A percentile compares a stretch with the other conserved stretches of the same genome.
phyloP scores from a whole-genome alignment of 2,329 filamentous ascomycete genomes.

The Incumbomyces lentus region DNA sequence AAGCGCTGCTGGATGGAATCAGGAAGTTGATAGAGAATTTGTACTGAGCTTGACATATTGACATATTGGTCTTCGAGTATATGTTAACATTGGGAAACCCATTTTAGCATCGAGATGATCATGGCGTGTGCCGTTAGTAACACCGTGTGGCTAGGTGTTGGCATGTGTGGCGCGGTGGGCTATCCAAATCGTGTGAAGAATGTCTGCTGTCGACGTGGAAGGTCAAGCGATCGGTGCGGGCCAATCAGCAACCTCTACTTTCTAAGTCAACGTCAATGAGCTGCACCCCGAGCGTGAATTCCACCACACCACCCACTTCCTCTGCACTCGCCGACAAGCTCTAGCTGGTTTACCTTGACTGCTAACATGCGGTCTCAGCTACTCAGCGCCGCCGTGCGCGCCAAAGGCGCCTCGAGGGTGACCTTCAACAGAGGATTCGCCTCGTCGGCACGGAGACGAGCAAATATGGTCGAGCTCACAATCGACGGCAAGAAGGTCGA shows the following conservation, averaged over 20 bases:
- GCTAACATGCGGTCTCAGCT: constrained; percentile 55
- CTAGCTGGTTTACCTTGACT: constrained; percentile 19
- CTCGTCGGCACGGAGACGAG: constrained; percentile 64
- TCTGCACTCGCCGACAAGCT: constrained; percentile 3
- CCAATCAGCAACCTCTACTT: too few species aligned
- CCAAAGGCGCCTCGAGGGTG: constrained; percentile 40
- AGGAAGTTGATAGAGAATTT: constrained; percentile 14
- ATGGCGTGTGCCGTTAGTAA: too few species aligned
- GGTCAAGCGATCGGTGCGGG: too few species aligned
- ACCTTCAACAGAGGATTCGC: constrained; percentile 68
- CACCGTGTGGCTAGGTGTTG: too few species aligned
- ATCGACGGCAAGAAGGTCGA: constrained; percentile 98
- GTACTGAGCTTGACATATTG: constrained; percentile 10
- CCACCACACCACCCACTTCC: not conserved
- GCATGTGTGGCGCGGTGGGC: too few species aligned
- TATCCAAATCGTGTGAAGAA: too few species aligned
- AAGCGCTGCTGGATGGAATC: constrained; percentile 9
- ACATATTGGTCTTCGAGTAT: too few species aligned
- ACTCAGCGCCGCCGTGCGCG: constrained; percentile 49
- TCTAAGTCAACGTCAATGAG: too few species aligned
- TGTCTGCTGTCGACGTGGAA: too few species aligned
- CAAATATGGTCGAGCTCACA: constrained; percentile 84
- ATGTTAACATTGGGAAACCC: too few species aligned
- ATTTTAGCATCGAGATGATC: too few species aligned
- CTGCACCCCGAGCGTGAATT: too few species aligned